Conservation (phyloP, 805 yeast species). For the Metschnikowia kofuensis region DNA sequence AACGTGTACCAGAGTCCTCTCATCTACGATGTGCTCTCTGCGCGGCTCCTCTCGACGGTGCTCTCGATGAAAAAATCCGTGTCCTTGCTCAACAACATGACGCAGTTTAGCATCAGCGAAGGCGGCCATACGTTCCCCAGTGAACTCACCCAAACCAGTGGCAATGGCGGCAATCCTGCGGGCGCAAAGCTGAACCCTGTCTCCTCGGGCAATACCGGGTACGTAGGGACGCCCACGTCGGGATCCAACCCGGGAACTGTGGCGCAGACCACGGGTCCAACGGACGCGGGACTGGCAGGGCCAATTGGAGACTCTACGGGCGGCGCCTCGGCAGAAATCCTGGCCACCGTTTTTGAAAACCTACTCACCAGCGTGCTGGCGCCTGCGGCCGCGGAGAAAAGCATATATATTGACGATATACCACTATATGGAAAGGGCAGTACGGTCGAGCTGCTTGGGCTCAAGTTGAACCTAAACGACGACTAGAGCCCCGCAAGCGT, state of each 20-base stretch:
- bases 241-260: conserved; percentile 18
- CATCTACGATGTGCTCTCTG: conserved; percentile 66
- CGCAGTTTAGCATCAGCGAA: conserved; percentile 30
- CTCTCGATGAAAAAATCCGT: conserved; percentile 34
- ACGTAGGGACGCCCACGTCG: conserved; percentile 14
- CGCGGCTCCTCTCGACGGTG: conserved; percentile 48
- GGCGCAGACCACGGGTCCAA: conserved; percentile 13
- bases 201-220: conserved; percentile 7
- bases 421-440: conserved; percentile 40
- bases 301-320: conserved; percentile 18
- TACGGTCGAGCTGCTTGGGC: conserved; percentile 36
- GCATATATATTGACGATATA: conserved; percentile 36
- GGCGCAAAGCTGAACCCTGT: conserved; percentile 2
- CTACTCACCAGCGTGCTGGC: conserved; percentile 26
- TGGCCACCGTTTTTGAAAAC: conserved; percentile 30
- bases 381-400: conserved; percentile 16
- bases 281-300: conserved; percentile 12
- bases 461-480: conserved; percentile 25
- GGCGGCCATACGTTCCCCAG: conserved; percentile 32
- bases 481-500: conserved; percentile 5
- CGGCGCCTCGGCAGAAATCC: conserved; percentile 13
- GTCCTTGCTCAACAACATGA: conserved; percentile 31
- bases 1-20: conserved; percentile 89
- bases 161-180: conserved; percentile 1
- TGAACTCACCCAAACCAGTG: conserved; percentile 4